Evolutionary conservation across 345 rosid genomes (phyloP).

Genomic region (Sonneratia alba): DNA sequence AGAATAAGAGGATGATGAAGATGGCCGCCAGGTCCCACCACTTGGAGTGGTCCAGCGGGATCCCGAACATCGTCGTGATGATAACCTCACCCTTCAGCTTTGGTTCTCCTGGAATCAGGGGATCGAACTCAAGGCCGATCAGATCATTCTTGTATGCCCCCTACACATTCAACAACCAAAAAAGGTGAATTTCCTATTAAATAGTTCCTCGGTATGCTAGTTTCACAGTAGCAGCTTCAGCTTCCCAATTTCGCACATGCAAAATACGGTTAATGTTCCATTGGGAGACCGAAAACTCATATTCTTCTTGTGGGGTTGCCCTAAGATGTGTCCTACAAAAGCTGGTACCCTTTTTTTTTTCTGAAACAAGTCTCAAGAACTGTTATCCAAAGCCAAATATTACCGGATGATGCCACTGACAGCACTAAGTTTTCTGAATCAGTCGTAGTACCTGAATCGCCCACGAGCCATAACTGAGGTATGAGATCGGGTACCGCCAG

Average conservation of each 20-base stretch:
- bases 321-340: no score
- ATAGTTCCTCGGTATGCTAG: not conserved
- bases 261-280: no score
- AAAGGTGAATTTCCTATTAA: not conserved
- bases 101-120: slow-evolving; percentile 18
- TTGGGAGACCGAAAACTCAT: no score
- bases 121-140: slow-evolving; percentile 38
- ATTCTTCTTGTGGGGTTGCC: no score
- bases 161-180: slow-evolving; percentile 15
- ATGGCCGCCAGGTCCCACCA: slow-evolving; percentile 32
- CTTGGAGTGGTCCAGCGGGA: slow-evolving; percentile 23
- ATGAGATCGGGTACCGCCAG: slow-evolving; percentile 21
- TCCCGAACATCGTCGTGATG: slow-evolving; percentile 19
- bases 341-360: not conserved
- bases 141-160: slow-evolving; percentile 39
- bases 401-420: not conserved
- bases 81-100: slow-evolving; percentile 29
- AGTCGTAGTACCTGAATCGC: slow-evolving; percentile 15
- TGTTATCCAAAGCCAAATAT: not conserved
- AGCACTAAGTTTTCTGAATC: not conserved
- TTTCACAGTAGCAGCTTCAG: no score
- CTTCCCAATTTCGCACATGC: no score
- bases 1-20: slow-evolving; percentile 11
- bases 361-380: not conserved
- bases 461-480: slow-evolving; percentile 20